Evolutionary conservation across 1,284 basidiomycete genomes (phyloP), one percentile per base, ranked within the genome.

Genomic region (Rhizoctonia solani): DNA sequence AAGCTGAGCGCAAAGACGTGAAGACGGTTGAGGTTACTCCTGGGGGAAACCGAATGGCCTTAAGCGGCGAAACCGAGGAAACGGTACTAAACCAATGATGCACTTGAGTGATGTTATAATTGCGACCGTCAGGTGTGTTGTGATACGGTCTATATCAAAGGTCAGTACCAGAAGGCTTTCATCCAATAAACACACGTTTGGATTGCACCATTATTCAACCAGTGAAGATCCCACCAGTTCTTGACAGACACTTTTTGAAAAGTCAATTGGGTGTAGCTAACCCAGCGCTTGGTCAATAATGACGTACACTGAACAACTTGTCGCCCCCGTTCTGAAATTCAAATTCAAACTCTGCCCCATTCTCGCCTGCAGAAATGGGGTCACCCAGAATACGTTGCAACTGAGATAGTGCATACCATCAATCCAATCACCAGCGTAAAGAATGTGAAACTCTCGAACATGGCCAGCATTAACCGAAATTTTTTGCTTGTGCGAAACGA

Each of bases 51-150:
- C 54, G 69, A 72, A 66, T 72, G 44, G 66, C 73, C 69, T 49
- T 55, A 21, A 73, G 50, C 1, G 63, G 68, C 34, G 54, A 66
- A 37, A 65, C 52, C 3, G 68, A 67, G 1, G 54, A 69, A 29
- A 82, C 59, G 1, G 82, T 75, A 4, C 80, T 75, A 1, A 81
- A 83, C 74, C 79, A 76, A 68, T 82, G 79, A 46, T 77, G 79
- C 0, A 83, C 79, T 4, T 80, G 76, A 13, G 61, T 65, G 14
- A 65, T 25, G 21, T 65, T 65, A 49, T 53, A 37, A 50, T 65
- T 65, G 8, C 23, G 37, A 16, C 49, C 61, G n/a, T 54, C 42
- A 5, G 11, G 21, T 3, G 50, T 65, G 4, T 34, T 52, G 39
- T 65, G 61, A 32, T 65, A 54, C 4, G 37, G 19, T 8, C 61